Percentiles rank a stretch among this genome's conserved stretches.
Evolutionary conservation across 2,329 filamentous ascomycete species (phyloP).

Genomic region (Chrysoporthe deuterocubensis): DNA sequence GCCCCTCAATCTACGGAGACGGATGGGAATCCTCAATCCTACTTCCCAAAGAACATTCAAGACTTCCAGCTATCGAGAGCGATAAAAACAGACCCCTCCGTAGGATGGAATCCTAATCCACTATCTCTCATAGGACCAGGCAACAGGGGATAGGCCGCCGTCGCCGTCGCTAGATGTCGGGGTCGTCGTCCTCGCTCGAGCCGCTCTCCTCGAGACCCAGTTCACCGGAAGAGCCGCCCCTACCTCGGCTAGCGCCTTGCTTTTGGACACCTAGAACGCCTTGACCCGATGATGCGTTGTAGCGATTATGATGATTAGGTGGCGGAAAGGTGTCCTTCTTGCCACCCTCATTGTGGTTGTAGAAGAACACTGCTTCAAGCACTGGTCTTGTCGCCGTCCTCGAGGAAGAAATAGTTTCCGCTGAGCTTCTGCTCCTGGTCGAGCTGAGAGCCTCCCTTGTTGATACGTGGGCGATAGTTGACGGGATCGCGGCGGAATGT

Average conservation of each 20-base stretch:
- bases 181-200: conserved; percentile 66
- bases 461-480: conserved; percentile 96
- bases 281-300: conserved; percentile 40
- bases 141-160: conserved; percentile 70
- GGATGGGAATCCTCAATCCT: conserved; percentile 1
- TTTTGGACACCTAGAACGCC: conserved; percentile 61
- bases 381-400: conserved; percentile 66
- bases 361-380: conserved; percentile 58
- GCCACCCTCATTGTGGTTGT: conserved; percentile 46
- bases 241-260: conserved; percentile 31
- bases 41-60: conserved; percentile 7
- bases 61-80: conserved; percentile 13
- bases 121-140: conserved; percentile 58
- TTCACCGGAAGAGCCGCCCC: conserved; percentile 36
- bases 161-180: conserved; percentile 64
- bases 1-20: conserved; percentile 57
- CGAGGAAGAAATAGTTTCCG: conserved; percentile 98
- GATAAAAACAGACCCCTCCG: conserved; percentile 11
- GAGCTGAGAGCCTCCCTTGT: conserved; percentile 93
- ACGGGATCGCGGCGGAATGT: conserved; percentile 98
- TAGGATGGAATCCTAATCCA: conserved; percentile 15
- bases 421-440: conserved; percentile 95
- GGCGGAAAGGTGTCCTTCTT: conserved; percentile 35
- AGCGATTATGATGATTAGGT: conserved; percentile 42
- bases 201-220: conserved; percentile 50